Evolutionary conservation across 2,329 filamentous ascomycete genomes (phyloP).

Genomic region (Anthostomella pinea): DNA sequence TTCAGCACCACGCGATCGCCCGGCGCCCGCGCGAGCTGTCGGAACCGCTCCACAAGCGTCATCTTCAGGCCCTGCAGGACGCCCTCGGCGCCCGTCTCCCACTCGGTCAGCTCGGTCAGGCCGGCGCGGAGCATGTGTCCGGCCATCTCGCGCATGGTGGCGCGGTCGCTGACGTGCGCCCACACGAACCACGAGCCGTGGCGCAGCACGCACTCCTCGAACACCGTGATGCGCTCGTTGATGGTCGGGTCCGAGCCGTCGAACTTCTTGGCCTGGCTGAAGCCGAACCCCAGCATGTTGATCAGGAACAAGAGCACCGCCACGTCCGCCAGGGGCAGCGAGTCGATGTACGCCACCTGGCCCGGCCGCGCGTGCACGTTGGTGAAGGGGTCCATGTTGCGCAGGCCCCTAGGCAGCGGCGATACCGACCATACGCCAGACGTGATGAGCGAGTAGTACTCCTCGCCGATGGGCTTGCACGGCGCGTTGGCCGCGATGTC

Average conservation of each 20-base stretch:
- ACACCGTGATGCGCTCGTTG: slow-evolving; percentile 17
- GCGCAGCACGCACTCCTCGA: slow-evolving; percentile 27
- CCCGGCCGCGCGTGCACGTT: slow-evolving; percentile 13
- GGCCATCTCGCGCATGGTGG: slow-evolving; percentile 6
- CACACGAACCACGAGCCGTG: slow-evolving; percentile 31
- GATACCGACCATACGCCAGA: slow-evolving; percentile 1
- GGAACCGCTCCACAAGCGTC: slow-evolving; percentile 17
- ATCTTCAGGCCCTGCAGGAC: slow-evolving; percentile 20
- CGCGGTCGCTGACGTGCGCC: slow-evolving; percentile 10
- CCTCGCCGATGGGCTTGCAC: background rate
- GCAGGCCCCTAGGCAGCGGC: background rate
- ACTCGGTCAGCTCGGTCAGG: slow-evolving; percentile 20
- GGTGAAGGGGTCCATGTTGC: slow-evolving; percentile 13
- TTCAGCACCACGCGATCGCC: background rate
- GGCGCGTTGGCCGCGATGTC: slow-evolving; percentile 26
- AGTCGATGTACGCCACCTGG: slow-evolving; percentile 23
- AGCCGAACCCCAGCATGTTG: slow-evolving; percentile 8
- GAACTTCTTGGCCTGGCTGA: background rate
- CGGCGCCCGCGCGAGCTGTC: background rate
- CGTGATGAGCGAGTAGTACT: slow-evolving; percentile 7
- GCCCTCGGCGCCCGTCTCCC: slow-evolving; percentile 20
- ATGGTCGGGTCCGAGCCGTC: slow-evolving; percentile 5
- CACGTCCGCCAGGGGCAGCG: slow-evolving; percentile 19
- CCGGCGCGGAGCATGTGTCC: slow-evolving; percentile 13
- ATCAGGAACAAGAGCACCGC: slow-evolving; percentile 19